These are phyloP conservation scores for Exophiala alcalophila DNA, from an alignment of 2,329 filamentous ascomycete genomes.

Conservation along the genomic window DNA sequence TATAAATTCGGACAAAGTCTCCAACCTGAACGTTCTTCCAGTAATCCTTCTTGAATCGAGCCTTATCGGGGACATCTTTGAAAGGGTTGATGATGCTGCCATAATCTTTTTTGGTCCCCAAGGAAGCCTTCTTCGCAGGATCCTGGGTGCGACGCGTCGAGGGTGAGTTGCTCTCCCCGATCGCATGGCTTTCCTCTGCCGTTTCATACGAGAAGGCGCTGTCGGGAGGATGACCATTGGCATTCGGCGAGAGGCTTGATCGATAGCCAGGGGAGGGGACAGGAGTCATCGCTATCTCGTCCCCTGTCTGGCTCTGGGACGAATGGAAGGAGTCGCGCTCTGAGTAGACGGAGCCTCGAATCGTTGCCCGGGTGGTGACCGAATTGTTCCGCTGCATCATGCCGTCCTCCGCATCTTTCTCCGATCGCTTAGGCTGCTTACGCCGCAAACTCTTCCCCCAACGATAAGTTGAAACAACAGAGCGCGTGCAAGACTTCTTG, in stretches of 20 bases:
- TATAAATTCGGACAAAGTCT: constrained; percentile 94
- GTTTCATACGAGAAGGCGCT: constrained; percentile 32
- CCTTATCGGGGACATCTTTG: constrained; percentile 63
- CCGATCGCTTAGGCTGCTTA: constrained; percentile 47
- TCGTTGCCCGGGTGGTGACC: constrained; percentile 58
- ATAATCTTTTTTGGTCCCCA: constrained; percentile 51
- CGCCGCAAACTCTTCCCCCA: constrained; percentile 39
- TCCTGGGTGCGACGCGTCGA: constrained; percentile 20
- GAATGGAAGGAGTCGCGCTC: constrained; percentile 53
- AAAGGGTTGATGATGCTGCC: constrained; percentile 73
- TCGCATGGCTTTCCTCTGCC: constrained; percentile 21
- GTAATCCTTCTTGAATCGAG: constrained; percentile 84
- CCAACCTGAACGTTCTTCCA: constrained; percentile 97
- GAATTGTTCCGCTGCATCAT: constrained; percentile 58
- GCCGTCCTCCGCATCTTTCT: constrained; percentile 51
- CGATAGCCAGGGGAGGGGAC: constrained; percentile 62
- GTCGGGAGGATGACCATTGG: constrained; percentile 27
- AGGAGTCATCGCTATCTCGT: constrained; percentile 92
- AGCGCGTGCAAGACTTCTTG: constrained; percentile 80
- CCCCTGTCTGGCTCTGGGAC: constrained; percentile 45
- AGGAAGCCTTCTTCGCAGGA: constrained; percentile 21
- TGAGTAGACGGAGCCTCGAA: constrained; percentile 56
- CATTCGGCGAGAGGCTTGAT: constrained; percentile 36
- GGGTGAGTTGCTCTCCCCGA: constrained; percentile 20
- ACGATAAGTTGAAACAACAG: constrained; percentile 55